Evolutionary conservation across 164 flowering plant species (phyloP).

Genomic region (Protea cynaroides): DNA sequence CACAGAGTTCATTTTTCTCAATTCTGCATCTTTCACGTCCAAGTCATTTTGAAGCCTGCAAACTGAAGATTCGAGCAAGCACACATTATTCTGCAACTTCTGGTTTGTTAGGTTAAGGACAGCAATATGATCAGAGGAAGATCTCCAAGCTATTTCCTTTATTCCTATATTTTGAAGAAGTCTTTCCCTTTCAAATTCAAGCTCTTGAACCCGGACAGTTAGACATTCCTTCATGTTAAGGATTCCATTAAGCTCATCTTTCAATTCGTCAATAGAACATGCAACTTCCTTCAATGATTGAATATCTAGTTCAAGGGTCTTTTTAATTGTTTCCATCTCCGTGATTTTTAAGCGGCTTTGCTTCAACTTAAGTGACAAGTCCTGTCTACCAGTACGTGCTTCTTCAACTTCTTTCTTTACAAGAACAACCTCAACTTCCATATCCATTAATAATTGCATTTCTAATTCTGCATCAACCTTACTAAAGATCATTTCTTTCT

Average conservation of each 20-base stretch:
- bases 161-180: conserved; percentile 21
- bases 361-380: conserved; percentile 23
- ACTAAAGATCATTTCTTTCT: conserved; percentile 36
- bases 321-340: conserved; percentile 25
- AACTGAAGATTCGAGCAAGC: conserved; percentile 23
- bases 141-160: conserved; percentile 38
- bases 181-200: conserved; percentile 27
- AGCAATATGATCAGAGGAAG: conserved; percentile 23
- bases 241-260: conserved; percentile 31
- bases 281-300: conserved; percentile 31
- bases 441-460: conserved; percentile 30
- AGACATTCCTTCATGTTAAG: conserved; percentile 26
- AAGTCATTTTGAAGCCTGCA: conserved; percentile 29
- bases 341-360: conserved; percentile 18
- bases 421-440: conserved; percentile 29
- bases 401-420: conserved; percentile 25
- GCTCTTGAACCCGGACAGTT: conserved; percentile 20
- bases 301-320: conserved; percentile 25
- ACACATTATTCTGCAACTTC: conserved; percentile 25
- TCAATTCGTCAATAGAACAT: conserved; percentile 23
- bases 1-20: conserved; percentile 23
- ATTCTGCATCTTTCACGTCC: conserved; percentile 31
- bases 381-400: conserved; percentile 17
- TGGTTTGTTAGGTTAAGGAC: conserved; percentile 27
- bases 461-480: conserved; percentile 37